Conservation (phyloP, 2,329 filamentous ascomycete genomes). For the Penicillium sp. region DNA sequence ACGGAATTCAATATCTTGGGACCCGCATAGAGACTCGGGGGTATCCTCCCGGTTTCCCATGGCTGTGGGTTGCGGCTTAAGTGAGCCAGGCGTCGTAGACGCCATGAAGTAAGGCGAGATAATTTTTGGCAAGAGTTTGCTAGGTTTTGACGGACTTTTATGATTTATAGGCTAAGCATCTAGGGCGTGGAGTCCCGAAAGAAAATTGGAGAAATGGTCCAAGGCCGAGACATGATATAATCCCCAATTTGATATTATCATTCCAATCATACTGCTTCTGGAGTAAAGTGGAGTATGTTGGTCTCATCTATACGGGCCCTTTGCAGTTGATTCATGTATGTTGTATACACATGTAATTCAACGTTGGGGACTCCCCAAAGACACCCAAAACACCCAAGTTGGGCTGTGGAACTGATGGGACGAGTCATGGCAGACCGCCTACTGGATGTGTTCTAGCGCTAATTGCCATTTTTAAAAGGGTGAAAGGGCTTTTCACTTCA, state of each 20-base stretch:
- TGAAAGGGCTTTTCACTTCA: background rate
- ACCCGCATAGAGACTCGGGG: constrained; percentile 11
- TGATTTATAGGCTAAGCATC: background rate
- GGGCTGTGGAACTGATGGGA: background rate
- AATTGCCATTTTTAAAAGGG: background rate
- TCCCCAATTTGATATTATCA: background rate
- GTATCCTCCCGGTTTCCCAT: constrained; percentile 13
- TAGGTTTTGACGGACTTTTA: background rate
- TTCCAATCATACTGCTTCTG: background rate
- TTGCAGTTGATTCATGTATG: too few relatives aligned
- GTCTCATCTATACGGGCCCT: too few relatives aligned
- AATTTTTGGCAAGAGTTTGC: background rate
- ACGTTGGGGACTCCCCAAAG: too few relatives aligned
- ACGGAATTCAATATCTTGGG: constrained; percentile 43
- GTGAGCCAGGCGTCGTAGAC: background rate
- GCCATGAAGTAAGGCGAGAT: background rate
- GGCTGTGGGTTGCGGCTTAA: constrained; percentile 2
- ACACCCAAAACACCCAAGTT: too few relatives aligned
- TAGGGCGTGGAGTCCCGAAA: background rate
- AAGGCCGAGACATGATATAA: background rate
- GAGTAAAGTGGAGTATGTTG: background rate
- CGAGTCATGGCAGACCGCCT: background rate
- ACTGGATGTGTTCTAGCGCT: background rate
- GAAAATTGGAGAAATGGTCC: background rate
- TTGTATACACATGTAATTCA: too few relatives aligned